phyloP scores from a whole-genome alignment of 1,139 yeast species.

The Zhuliangozyma blackwelliae region DNA sequence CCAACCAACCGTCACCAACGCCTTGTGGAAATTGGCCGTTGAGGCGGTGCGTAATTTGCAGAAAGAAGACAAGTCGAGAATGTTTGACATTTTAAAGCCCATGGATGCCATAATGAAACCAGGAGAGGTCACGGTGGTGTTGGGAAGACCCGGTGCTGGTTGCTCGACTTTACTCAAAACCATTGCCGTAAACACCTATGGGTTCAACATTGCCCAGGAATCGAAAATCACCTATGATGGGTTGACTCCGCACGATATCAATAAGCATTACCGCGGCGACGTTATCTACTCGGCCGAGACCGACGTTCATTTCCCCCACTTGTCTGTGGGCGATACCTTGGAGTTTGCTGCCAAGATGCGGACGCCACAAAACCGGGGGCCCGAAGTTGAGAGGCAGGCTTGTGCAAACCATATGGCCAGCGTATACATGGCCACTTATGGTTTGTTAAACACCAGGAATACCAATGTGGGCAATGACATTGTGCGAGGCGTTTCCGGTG shows the following conservation, averaged over 20 bases:
- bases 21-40: constrained; percentile 5
- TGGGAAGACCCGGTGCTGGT: constrained; percentile 38
- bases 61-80: neutral
- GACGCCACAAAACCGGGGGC: constrained; percentile 37
- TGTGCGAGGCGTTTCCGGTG: constrained; percentile 39
- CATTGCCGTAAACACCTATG: constrained; percentile 33
- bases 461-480: constrained; percentile 36
- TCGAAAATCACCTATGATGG: constrained; percentile 44
- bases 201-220: constrained; percentile 27
- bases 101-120: constrained; percentile 33
- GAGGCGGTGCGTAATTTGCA: neutral
- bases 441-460: constrained; percentile 29
- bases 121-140: constrained; percentile 33
- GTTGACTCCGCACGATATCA: constrained; percentile 44
- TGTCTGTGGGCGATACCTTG: constrained; percentile 49
- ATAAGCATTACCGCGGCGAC: constrained; percentile 43
- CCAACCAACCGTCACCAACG: constrained; percentile 13
- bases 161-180: constrained; percentile 33
- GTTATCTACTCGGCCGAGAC: constrained; percentile 50
- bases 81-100: constrained; percentile 24
- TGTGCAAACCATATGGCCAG: constrained; percentile 41
- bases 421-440: constrained; percentile 41
- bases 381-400: constrained; percentile 28
- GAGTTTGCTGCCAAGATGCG: constrained; percentile 39
- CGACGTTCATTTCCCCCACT: constrained; percentile 51